phyloP scores from a whole-genome alignment of 2,329 filamentous ascomycete species.

The Calonectria henricotiae region DNA sequence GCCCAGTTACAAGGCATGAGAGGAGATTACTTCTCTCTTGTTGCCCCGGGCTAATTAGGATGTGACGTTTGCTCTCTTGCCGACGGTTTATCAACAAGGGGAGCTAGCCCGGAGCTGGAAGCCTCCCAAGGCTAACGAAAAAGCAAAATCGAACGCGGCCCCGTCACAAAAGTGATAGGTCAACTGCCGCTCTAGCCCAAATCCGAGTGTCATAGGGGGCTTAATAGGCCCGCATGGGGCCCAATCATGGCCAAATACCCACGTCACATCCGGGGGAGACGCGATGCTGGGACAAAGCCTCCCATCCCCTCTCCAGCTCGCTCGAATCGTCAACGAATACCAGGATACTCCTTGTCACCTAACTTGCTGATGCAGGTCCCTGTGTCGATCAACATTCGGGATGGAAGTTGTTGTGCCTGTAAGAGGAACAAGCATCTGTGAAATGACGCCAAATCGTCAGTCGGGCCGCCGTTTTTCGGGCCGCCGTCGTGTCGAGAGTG shows the following conservation, averaged over 20 bases:
- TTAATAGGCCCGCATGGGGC: not conserved
- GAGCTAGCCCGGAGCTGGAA: conserved; percentile 18
- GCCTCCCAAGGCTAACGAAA: conserved; percentile 25
- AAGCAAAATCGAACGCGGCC: conserved; percentile 22
- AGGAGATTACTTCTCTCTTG: conserved; percentile 36
- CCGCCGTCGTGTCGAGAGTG: conserved; percentile 16
- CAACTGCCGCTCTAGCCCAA: conserved; percentile 18
- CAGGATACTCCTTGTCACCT: conserved; percentile 30
- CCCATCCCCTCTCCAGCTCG: not conserved
- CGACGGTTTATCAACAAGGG: conserved; percentile 5
- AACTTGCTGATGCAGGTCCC: conserved; percentile 18
- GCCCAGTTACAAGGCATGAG: conserved; percentile 15
- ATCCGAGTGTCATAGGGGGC: conserved; percentile 11
- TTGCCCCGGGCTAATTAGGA: conserved; percentile 34
- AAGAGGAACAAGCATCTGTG: conserved; percentile 22
- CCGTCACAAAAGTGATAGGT: conserved; percentile 6
- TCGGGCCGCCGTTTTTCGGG: conserved; percentile 16
- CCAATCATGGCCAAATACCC: conserved; percentile 24
- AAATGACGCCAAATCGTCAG: conserved; percentile 6
- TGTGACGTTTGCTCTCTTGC: conserved; percentile 39
- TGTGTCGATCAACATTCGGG: conserved; percentile 46
- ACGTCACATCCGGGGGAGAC: conserved; percentile 31
- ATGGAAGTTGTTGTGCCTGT: conserved; percentile 31
- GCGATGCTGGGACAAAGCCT: conserved; percentile 27
- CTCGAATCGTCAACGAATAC: conserved; percentile 34